Evolutionary conservation across 805 yeast genomes (phyloP), one percentile per base, ranked within the genome.

Genomic region (Vanderwaltozyma yarrowii): DNA sequence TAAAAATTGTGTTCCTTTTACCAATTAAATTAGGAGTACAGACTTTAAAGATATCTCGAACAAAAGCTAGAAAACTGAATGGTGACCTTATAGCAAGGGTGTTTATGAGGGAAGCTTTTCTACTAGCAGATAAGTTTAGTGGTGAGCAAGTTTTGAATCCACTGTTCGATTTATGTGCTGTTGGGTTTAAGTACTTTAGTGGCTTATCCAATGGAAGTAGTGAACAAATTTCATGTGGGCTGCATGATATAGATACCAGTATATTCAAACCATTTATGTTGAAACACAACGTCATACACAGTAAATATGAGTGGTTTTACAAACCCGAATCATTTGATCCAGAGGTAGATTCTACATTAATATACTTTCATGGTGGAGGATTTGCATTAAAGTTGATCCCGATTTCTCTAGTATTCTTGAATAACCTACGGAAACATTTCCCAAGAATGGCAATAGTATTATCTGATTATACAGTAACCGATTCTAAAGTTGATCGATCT

Each of bases 291-390:
- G 11, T n/a, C 12, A 16, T 33, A 6, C 20, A 30, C 12, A 26
- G 19, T 20, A 33, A 25, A 19, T 40, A 21, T 34, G 37, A 27
- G 15, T 45, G 46, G 51, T 38, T 39, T 23, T 28, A 30, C 6
- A 42, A 38, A 15, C 50, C 54, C 8, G 26, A 24, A 1, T 30
- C 33, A 21, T 50, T 49, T 30, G 38, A 49, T 32, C 42, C 49
- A 7, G 23, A 14, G n/a, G 20, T 12, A 5, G 58, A 51, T 24
- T 46, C 44, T 0, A 37, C 47, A 15, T 17, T 53, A 17, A 18
- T 52, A 10, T 54, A 44, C 32, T 37, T 46, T 9, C 59, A 54
- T 36, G 59, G 59, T 21, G 59, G 59, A 33, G 59, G 58, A 3
- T 52, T 46, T 42, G 48, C 50, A 11, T 16, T 51, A 2, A 44